A percentile compares a stretch with the other conserved stretches of the same genome.
phyloP scores from a whole-genome alignment of 1,284 basidiomycete genomes.

The Leccinum fuscescens region DNA sequence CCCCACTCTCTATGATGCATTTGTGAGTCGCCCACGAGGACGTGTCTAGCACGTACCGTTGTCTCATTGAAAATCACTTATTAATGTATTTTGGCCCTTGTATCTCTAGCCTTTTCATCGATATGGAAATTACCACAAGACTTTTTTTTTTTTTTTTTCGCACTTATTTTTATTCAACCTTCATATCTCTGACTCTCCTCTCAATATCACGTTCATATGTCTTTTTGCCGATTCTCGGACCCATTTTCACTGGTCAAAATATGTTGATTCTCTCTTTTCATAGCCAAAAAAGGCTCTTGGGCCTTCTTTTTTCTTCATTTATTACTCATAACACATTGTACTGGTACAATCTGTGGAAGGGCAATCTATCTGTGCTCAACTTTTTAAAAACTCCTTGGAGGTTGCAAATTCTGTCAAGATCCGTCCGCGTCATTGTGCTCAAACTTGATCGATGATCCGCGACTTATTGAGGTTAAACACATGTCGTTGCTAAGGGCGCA shows the following conservation, averaged over 20 bases:
- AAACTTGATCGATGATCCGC: not conserved
- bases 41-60: conserved; percentile 1
- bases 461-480: not conserved
- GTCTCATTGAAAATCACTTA: not conserved
- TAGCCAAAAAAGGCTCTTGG: not conserved
- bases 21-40: conserved; percentile 19
- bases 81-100: not conserved
- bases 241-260: not conserved
- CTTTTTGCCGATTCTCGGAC: not conserved
- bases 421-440: not conserved
- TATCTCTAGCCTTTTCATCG: conserved; percentile 17
- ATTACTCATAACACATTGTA: conserved; percentile 4
- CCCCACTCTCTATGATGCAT: not conserved
- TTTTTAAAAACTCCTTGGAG: not conserved
- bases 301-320: no score
- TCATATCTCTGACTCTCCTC: not conserved
- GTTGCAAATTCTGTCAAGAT: not conserved
- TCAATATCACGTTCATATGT: not conserved
- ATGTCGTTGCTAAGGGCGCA: not conserved
- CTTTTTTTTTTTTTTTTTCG: not conserved
- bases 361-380: not conserved
- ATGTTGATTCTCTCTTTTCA: not conserved
- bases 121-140: not conserved
- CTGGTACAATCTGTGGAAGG: not conserved
- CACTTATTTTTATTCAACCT: not conserved